A percentile compares a stretch with the other conserved stretches of the same genome.
These are phyloP conservation scores for Lentinus brumalis DNA, from an alignment of 768 basidiomycete genomes.

Conservation along the genomic window DNA sequence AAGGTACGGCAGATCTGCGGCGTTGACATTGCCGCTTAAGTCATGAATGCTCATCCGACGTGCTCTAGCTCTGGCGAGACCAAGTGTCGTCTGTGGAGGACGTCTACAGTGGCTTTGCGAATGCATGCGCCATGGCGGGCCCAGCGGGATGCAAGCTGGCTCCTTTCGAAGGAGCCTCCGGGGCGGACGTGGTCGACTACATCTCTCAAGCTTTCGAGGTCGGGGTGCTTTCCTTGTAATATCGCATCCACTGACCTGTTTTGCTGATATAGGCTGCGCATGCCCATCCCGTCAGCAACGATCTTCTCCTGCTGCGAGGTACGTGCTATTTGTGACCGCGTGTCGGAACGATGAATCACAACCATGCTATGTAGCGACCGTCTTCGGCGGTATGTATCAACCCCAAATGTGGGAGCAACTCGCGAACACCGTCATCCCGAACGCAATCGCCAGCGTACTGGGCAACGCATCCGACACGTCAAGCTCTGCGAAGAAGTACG, in stretches of 20 bases:
- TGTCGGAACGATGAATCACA: too few relatives aligned
- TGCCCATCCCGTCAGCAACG: slow-evolving; percentile 1
- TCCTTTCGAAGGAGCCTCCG: not conserved
- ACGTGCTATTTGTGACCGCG: not conserved
- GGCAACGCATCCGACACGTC: too few relatives aligned
- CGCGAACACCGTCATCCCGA: too few relatives aligned
- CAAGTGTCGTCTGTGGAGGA: slow-evolving; percentile 6
- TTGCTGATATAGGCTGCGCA: not conserved
- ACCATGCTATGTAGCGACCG: too few relatives aligned
- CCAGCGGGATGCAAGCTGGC: slow-evolving; percentile 4
- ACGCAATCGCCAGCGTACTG: too few relatives aligned
- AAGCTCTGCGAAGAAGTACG: too few relatives aligned
- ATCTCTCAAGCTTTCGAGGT: slow-evolving; percentile 8
- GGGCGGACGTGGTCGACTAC: slow-evolving; percentile 7
- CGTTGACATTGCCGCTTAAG: not conserved
- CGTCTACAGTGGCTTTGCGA: slow-evolving; percentile 7
- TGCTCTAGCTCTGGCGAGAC: slow-evolving; percentile 7
- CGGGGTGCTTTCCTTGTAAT: not conserved
- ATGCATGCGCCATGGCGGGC: slow-evolving; percentile 11
- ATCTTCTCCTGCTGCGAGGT: slow-evolving; percentile 7
- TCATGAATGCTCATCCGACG: too few relatives aligned
- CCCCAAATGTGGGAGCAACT: too few relatives aligned
- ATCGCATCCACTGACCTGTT: not conserved
- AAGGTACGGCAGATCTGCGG: not conserved
- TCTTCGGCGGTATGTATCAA: too few relatives aligned